These are phyloP conservation scores for Rhipidocladum racemiflorum DNA, from an alignment of 176 grass and related monocot species.

Conservation along the genomic window DNA sequence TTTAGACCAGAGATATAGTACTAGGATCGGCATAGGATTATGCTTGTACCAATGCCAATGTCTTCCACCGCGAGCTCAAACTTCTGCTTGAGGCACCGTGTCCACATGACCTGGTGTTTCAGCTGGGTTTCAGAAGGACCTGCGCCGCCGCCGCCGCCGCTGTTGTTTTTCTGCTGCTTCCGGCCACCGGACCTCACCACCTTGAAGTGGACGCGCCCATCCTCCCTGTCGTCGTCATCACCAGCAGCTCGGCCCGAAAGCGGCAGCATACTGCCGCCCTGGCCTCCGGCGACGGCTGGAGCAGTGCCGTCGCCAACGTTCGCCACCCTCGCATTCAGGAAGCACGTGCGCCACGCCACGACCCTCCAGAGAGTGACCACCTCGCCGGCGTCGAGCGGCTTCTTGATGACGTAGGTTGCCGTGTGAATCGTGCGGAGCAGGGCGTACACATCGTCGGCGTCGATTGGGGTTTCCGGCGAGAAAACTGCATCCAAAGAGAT, in stretches of 20 bases:
- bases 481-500: not conserved
- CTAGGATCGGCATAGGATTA: not conserved
- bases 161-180: not conserved
- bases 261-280: not conserved
- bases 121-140: not conserved
- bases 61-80: not conserved
- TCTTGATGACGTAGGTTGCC: not conserved
- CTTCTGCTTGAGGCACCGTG: not conserved
- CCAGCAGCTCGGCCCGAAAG: too few relatives aligned
- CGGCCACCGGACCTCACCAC: not conserved
- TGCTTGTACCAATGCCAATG: not conserved
- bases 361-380: not conserved
- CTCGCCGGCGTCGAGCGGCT: not conserved
- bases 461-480: not conserved
- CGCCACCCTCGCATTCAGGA: not conserved
- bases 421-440: not conserved
- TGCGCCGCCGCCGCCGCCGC: not conserved
- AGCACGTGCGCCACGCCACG: not conserved
- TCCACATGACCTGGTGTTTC: not conserved
- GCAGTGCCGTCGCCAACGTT: not conserved
- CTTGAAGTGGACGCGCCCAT: not conserved
- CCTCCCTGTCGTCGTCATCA: not conserved
- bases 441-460: not conserved
- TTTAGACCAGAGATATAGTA: not conserved
- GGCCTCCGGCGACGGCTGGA: not conserved